phyloP scores from a whole-genome alignment of 1,284 basidiomycete species.

The Paramarasmius palmivorus region DNA sequence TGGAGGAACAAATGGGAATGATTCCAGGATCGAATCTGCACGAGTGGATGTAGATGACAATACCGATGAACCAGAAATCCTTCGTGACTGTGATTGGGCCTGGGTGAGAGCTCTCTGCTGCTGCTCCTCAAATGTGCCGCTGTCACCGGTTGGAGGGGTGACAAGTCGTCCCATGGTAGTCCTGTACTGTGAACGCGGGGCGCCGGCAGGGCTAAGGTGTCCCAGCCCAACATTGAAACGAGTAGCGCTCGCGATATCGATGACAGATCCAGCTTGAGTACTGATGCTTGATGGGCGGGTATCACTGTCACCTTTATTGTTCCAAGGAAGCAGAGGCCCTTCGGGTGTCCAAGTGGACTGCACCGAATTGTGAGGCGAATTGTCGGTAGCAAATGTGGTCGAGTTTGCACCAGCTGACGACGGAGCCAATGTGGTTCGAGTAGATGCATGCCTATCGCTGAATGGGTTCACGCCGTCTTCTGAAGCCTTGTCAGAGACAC shows the following conservation, averaged over 20 bases:
- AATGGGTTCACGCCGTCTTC: constrained; percentile 57
- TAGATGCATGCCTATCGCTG: constrained; percentile 55
- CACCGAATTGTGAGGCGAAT: constrained; percentile 24
- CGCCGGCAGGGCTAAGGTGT: constrained; percentile 29
- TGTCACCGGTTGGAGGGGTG: constrained; percentile 38
- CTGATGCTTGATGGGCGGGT: constrained; percentile 61
- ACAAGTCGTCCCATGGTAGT: constrained; percentile 64
- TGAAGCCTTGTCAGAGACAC: constrained; percentile 49
- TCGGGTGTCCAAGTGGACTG: constrained; percentile 37
- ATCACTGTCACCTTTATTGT: constrained; percentile 27
- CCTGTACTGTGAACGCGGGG: constrained; percentile 48
- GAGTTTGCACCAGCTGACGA: constrained; percentile 39
- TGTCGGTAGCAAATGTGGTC: constrained; percentile 40
- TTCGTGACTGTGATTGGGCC: constrained; percentile 57
- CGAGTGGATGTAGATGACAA: constrained; percentile 65
- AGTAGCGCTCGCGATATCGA: constrained; percentile 64
- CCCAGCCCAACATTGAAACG: constrained; percentile 60
- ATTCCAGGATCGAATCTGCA: constrained; percentile 80
- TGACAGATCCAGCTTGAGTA: constrained; percentile 62
- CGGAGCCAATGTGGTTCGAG: constrained; percentile 33
- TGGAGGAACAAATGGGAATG: constrained; percentile 83
- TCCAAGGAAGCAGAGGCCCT: constrained; percentile 41
- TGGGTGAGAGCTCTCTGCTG: constrained; percentile 59
- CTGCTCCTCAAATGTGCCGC: constrained; percentile 55
- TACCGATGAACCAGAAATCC: constrained; percentile 63